phyloP scores from a whole-genome alignment of 331 rosid species.

The Prunus yedoensis region DNA sequence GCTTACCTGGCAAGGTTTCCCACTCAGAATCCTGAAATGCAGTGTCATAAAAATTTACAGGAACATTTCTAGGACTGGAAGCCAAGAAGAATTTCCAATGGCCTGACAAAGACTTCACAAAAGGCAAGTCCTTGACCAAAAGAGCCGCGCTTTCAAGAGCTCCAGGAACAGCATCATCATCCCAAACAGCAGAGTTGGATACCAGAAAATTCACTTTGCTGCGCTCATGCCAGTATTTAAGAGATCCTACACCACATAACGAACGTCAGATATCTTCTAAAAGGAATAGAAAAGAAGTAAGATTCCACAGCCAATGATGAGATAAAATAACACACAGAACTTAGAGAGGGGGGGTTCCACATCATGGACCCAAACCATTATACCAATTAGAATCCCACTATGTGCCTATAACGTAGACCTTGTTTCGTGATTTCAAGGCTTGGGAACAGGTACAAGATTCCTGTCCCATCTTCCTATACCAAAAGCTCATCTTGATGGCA shows the following conservation, averaged over 20 bases:
- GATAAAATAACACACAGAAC: neutral
- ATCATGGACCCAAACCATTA: neutral
- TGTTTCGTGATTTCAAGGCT: no score
- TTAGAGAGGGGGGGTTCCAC: neutral
- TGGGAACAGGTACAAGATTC: neutral
- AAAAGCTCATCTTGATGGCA: neutral
- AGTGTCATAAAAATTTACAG: slow-evolving; percentile 54
- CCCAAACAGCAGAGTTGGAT: slow-evolving; percentile 81
- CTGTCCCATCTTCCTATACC: neutral
- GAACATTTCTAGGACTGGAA: slow-evolving; percentile 56
- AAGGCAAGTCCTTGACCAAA: slow-evolving; percentile 83
- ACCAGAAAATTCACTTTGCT: slow-evolving; percentile 68
- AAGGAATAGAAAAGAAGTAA: neutral
- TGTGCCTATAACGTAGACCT: no score
- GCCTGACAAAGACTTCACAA: slow-evolving; percentile 82
- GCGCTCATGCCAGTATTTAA: slow-evolving; percentile 78
- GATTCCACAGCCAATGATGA: neutral
- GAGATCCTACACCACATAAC: slow-evolving; percentile 59
- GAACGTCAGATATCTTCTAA: slow-evolving; percentile 5
- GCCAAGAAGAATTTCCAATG: slow-evolving; percentile 86
- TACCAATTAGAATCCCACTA: neutral
- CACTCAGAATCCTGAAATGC: slow-evolving; percentile 69
- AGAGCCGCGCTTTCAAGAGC: slow-evolving; percentile 78
- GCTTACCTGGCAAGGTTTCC: slow-evolving; percentile 77
- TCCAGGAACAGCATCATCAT: slow-evolving; percentile 71